Evolutionary conservation across 306 rosid species (phyloP), one percentile per base, ranked within the genome.

Genomic region (Rosa chinensis): DNA sequence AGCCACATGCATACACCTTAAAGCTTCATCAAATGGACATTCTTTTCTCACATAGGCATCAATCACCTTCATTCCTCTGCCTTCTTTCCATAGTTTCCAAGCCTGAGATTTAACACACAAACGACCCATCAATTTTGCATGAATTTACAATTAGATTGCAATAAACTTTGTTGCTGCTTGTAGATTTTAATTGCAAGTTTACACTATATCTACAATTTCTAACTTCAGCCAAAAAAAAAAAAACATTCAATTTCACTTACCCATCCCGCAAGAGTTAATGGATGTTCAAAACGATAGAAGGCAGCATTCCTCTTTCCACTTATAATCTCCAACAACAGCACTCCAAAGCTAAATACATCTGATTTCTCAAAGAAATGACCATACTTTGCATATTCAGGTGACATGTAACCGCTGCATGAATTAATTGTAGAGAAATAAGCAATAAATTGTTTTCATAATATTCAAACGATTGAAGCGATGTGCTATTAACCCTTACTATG

Each of bases 21-120:
- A 25, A 23, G 71, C 67, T 68, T 80, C 83, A 66, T 21, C 17
- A 16, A 48, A 40, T 5, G 17, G 21, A 28, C 83, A 74, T 0
- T 14, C 12, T 28, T 74, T 52, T 6, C 70, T 11, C 3, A 80
- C 2, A 1, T 4, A 37, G 3, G 0, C 49, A 35, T 74, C 83
- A 25, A 45, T 14, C 25, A 74, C 49, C 56, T 84, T 86, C 79
- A 85, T 63, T 8, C 79, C 77, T 69, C 66, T 86, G 3, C 82
- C 80, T 16, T 37, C 79, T 73, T n/a, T 42, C 83, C 83, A 55
- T 32, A 74, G 9, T 0, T 43, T 53, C 79, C 75, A 80, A 0
- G 64, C 75, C 79, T 70, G 4, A 68, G 0, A 70, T 70, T 70
- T 0, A 43, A 45, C 18, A 42, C 4, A 69, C 12, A 21, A 2